These are phyloP conservation scores for Ascochyta rabiei DNA, from an alignment of 2,329 filamentous ascomycete species.

Conservation along the genomic window DNA sequence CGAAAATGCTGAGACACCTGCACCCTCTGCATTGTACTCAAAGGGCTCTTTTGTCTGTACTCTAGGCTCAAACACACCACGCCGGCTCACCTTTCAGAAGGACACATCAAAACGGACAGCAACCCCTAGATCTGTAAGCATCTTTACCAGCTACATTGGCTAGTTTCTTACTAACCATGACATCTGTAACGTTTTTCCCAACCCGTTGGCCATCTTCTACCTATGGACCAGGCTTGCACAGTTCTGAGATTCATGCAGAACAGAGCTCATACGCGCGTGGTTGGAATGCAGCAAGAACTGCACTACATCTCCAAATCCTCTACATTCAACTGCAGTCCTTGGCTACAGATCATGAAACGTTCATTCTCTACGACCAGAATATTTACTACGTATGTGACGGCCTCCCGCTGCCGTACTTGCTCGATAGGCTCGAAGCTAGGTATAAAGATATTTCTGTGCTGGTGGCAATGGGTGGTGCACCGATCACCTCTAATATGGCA, in stretches of 20 bases:
- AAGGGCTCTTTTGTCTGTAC: no score
- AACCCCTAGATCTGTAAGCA: no score
- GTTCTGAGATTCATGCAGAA: conserved; percentile 3
- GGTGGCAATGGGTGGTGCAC: no score
- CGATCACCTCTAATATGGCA: background rate
- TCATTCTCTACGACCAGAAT: background rate
- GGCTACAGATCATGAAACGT: background rate
- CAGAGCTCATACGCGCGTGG: background rate
- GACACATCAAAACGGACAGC: background rate
- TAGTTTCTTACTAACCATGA: background rate
- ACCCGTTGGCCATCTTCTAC: conserved; percentile 6
- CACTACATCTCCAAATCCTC: background rate
- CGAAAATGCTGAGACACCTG: no score
- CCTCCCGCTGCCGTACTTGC: background rate
- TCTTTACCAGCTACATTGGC: background rate
- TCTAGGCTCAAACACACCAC: no score
- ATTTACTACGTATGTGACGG: background rate
- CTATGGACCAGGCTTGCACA: conserved; percentile 4
- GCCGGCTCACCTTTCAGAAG: no score
- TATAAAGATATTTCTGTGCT: conserved; percentile 1
- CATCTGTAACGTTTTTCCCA: conserved; percentile 4
- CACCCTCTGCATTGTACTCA: no score
- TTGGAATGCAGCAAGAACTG: conserved; percentile 1
- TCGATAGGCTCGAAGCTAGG: conserved; percentile 6
- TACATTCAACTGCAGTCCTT: background rate